Conservation (phyloP, 176 grass and related monocot species). For the Alopecurus myosuroides region DNA sequence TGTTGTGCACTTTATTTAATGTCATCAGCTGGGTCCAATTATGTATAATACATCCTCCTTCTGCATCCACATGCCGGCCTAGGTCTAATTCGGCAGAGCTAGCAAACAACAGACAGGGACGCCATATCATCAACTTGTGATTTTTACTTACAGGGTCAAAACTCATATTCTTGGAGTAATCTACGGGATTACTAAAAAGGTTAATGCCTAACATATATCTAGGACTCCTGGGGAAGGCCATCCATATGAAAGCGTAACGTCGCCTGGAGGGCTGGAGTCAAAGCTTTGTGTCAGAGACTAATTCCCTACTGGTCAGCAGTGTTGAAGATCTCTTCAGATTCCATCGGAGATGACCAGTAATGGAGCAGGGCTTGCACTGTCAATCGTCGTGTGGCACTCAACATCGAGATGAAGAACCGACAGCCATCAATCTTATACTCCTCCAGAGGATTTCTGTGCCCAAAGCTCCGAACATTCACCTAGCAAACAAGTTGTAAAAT, state of each 20-base stretch:
- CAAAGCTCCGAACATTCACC: constrained; percentile 98
- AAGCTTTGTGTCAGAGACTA: neutral
- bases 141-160: neutral
- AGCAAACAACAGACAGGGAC: too few relatives aligned
- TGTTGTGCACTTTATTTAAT: neutral
- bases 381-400: constrained; percentile 70
- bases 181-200: neutral
- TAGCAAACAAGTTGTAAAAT: constrained; percentile 19
- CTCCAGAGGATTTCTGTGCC: constrained; percentile 91
- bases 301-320: constrained; percentile 19
- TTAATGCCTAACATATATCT: neutral
- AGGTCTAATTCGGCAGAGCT: too few relatives aligned
- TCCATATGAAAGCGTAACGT: neutral
- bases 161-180: neutral
- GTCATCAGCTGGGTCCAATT: neutral
- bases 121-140: neutral
- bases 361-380: constrained; percentile 70
- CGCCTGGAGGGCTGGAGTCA: neutral
- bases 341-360: constrained; percentile 81
- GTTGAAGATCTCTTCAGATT: constrained; percentile 61
- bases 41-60: neutral
- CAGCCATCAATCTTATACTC: constrained; percentile 98
- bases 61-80: neutral
- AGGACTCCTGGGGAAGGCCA: neutral
- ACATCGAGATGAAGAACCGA: constrained; percentile 95